These are phyloP conservation scores for Arctium lappa DNA, from an alignment of 129 eudicot genomes.

Conservation along the genomic window DNA sequence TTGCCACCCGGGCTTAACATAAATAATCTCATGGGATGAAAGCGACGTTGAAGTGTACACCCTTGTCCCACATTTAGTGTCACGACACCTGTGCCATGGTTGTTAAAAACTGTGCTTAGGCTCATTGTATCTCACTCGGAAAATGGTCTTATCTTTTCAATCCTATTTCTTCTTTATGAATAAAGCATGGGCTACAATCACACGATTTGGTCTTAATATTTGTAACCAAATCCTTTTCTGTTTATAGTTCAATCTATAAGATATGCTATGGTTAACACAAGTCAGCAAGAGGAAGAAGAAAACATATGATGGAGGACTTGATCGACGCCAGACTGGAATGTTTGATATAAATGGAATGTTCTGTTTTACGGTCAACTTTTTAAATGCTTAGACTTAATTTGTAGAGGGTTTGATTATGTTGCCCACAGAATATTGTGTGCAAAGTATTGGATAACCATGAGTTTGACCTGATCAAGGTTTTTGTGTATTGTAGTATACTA, in stretches of 20 bases:
- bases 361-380: background rate
- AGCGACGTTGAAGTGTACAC: background rate
- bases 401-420: background rate
- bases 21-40: background rate
- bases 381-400: background rate
- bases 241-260: background rate
- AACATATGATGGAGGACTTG: background rate
- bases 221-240: background rate
- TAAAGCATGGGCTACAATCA: background rate
- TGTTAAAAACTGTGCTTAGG: background rate
- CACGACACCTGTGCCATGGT: background rate
- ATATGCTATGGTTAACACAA: background rate
- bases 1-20: background rate
- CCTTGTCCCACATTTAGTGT: background rate
- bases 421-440: background rate
- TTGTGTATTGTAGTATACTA: background rate
- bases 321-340: background rate
- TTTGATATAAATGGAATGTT: background rate
- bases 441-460: background rate
- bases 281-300: background rate
- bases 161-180: background rate
- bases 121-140: background rate
- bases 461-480: background rate
- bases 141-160: background rate
- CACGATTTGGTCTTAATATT: background rate